Percentiles rank a stretch among this genome's conserved stretches.
Conservation (phyloP, 495 filamentous ascomycete species). For the Tuber microsphaerosporum region DNA sequence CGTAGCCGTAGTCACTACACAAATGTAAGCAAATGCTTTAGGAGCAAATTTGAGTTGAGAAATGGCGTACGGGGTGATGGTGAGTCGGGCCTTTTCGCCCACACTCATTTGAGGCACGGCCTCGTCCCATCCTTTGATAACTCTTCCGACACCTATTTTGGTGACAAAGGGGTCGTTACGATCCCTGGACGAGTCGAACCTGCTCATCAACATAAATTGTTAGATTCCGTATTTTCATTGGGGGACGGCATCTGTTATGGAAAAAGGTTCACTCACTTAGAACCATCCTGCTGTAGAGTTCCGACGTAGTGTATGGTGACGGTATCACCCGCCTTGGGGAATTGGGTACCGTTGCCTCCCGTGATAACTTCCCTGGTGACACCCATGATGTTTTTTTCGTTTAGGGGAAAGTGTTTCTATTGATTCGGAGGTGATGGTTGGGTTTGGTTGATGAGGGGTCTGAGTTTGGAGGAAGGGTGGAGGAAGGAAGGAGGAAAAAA, state of each 20-base stretch:
- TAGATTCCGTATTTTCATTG: neutral
- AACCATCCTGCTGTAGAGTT: conserved; percentile 50
- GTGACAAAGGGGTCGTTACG: conserved; percentile 49
- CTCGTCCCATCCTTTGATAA: conserved; percentile 66
- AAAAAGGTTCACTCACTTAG: conserved; percentile 17
- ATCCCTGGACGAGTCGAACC: conserved; percentile 60
- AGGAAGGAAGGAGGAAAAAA: neutral
- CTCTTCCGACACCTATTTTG: conserved; percentile 55
- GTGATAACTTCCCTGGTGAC: conserved; percentile 48
- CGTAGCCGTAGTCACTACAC: conserved; percentile 58
- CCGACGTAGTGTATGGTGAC: conserved; percentile 62
- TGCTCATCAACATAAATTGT: conserved; percentile 29
- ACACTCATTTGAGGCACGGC: conserved; percentile 58
- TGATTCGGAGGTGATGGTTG: neutral
- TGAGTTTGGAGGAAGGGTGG: neutral
- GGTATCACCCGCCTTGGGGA: conserved; percentile 50
- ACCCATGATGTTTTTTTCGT: conserved; percentile 46
- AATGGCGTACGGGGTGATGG: conserved; percentile 43
- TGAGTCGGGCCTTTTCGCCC: conserved; percentile 57
- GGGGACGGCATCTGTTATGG: neutral
- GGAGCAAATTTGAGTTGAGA: conserved; percentile 16
- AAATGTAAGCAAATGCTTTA: conserved; percentile 18
- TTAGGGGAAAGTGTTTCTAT: conserved; percentile 10
- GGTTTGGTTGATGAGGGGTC: neutral
- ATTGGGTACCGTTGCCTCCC: conserved; percentile 50